phyloP scores from a whole-genome alignment of 2,329 filamentous ascomycete genomes.

The Alternaria consortialis region DNA sequence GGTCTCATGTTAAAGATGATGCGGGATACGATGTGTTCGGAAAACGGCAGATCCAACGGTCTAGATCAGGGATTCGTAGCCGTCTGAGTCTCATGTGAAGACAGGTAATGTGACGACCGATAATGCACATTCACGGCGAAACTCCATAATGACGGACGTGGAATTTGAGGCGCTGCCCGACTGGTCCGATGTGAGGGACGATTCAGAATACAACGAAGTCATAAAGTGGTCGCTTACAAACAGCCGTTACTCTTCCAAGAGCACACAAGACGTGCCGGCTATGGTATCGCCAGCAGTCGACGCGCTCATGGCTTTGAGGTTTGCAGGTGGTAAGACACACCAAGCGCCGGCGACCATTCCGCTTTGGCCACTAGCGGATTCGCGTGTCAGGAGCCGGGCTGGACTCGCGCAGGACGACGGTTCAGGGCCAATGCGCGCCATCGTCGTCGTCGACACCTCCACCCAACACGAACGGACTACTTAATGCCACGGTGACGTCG shows the following conservation, averaged over 20 bases:
- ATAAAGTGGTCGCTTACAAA: neutral
- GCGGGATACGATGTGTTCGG: neutral
- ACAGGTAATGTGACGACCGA: neutral
- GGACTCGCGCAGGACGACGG: constrained; percentile 18
- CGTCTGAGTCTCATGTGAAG: neutral
- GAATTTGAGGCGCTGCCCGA: neutral
- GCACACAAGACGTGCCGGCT: too few species aligned
- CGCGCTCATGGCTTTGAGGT: neutral
- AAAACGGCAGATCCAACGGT: neutral
- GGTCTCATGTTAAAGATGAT: constrained; percentile 11
- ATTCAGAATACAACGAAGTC: neutral
- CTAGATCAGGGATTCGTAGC: neutral
- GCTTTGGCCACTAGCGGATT: constrained; percentile 8
- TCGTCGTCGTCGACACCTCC: constrained; percentile 13
- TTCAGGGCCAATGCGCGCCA: constrained; percentile 15
- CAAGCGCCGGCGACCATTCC: constrained; percentile 15
- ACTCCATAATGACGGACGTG: neutral
- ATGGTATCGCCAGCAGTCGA: neutral
- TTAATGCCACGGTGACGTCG: constrained; percentile 26
- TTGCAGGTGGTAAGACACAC: neutral
- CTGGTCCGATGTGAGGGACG: constrained; percentile 10
- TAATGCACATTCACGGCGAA: neutral
- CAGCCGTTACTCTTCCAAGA: neutral
- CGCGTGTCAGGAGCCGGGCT: constrained; percentile 20
- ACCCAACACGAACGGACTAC: constrained; percentile 7